These are phyloP conservation scores for Penicillium frequentans DNA, from an alignment of 2,329 filamentous ascomycete genomes.

Conservation along the genomic window DNA sequence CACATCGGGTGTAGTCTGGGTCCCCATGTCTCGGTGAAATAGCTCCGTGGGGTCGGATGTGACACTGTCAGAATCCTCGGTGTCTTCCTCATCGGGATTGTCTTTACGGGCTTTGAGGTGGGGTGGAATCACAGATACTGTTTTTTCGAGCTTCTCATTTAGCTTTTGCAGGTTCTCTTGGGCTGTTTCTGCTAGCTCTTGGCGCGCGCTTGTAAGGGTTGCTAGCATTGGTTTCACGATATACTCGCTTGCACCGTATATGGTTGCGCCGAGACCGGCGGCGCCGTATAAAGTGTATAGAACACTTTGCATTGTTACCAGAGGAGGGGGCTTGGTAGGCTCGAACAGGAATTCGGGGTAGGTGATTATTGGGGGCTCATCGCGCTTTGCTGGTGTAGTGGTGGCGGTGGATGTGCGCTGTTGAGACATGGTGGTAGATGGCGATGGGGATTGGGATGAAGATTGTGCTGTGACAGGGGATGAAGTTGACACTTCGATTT, in stretches of 20 bases:
- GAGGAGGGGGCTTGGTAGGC: slow-evolving; percentile 58
- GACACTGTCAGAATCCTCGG: slow-evolving; percentile 49
- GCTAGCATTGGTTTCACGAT: slow-evolving; percentile 60
- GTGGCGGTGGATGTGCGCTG: slow-evolving; percentile 12
- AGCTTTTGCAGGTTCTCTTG: slow-evolving; percentile 53
- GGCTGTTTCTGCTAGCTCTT: slow-evolving; percentile 57
- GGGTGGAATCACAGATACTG: slow-evolving; percentile 54
- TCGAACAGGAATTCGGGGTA: slow-evolving; percentile 66
- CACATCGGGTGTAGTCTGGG: slow-evolving; percentile 56
- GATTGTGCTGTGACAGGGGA: neutral
- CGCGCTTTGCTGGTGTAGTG: slow-evolving; percentile 32
- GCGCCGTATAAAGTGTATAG: slow-evolving; percentile 58
- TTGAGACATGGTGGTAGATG: slow-evolving; percentile 16
- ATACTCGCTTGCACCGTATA: slow-evolving; percentile 61
- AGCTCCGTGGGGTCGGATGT: slow-evolving; percentile 63
- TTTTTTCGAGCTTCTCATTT: slow-evolving; percentile 55
- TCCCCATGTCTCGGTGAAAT: slow-evolving; percentile 63
- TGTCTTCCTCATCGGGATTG: slow-evolving; percentile 26
- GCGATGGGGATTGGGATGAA: neutral
- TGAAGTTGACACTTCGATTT: slow-evolving; percentile 7
- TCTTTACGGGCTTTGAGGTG: slow-evolving; percentile 28
- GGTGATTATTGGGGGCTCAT: slow-evolving; percentile 63
- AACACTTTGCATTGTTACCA: slow-evolving; percentile 59
- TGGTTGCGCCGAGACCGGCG: slow-evolving; percentile 54
- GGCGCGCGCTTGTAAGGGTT: slow-evolving; percentile 55